These are phyloP conservation scores for Daldinia bambusicola DNA, from an alignment of 495 filamentous ascomycete species.

Conservation along the genomic window DNA sequence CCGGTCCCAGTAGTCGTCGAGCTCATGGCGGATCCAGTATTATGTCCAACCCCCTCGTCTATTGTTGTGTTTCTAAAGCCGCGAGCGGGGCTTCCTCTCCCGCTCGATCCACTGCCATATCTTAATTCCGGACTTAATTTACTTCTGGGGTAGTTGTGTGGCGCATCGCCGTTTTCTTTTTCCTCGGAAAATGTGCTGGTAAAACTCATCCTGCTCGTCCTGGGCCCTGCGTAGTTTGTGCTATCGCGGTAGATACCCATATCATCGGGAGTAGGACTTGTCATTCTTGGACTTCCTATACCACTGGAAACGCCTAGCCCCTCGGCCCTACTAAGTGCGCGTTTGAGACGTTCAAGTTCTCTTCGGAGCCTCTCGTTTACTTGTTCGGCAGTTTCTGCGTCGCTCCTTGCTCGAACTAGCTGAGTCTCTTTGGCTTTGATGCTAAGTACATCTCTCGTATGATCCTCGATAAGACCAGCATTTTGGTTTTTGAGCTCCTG, in stretches of 20 bases:
- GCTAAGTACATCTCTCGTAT: slow-evolving; percentile 91
- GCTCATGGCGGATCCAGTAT: slow-evolving; percentile 46
- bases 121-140: slow-evolving; percentile 65
- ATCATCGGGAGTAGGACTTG: slow-evolving; percentile 60
- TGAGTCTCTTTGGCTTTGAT: slow-evolving; percentile 99
- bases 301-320: slow-evolving; percentile 53
- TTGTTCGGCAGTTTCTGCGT: slow-evolving; percentile 88
- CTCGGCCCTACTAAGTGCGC: slow-evolving; percentile 68
- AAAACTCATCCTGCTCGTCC: slow-evolving; percentile 69
- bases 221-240: slow-evolving; percentile 51
- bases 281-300: slow-evolving; percentile 56
- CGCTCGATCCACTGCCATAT: slow-evolving; percentile 64
- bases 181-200: slow-evolving; percentile 81
- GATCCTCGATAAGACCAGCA: slow-evolving; percentile 95
- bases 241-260: slow-evolving; percentile 66
- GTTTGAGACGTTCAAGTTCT: slow-evolving; percentile 93
- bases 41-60: slow-evolving; percentile 42
- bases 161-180: slow-evolving; percentile 74
- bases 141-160: slow-evolving; percentile 53
- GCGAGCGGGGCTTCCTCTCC: slow-evolving; percentile 64
- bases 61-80: slow-evolving; percentile 51
- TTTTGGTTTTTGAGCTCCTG: slow-evolving; percentile 94
- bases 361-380: slow-evolving; percentile 82
- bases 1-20: slow-evolving; percentile 49
- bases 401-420: slow-evolving; percentile 86